Conservation (phyloP, 2,329 filamentous ascomycete genomes). For the Colletotrichum gloeosporioides region DNA sequence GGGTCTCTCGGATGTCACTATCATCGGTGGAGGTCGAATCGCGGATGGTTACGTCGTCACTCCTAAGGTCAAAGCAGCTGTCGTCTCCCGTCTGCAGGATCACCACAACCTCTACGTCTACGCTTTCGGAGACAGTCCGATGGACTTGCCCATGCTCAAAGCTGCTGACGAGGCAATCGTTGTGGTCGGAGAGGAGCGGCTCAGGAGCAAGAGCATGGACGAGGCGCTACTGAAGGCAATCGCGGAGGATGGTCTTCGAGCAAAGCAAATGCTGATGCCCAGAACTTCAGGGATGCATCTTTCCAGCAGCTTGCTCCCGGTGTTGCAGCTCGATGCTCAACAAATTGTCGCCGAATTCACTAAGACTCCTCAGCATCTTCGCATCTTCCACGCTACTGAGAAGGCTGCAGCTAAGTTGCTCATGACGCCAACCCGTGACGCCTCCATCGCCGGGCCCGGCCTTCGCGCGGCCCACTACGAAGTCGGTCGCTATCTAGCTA, state of each 20-base stretch:
- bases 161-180: neutral
- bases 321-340: constrained; percentile 35
- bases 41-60: neutral
- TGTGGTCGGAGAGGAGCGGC: neutral
- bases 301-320: constrained; percentile 45
- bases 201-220: neutral
- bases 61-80: neutral
- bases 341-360: constrained; percentile 25
- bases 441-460: constrained; percentile 47
- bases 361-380: neutral
- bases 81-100: neutral
- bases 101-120: neutral
- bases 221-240: constrained; percentile 31
- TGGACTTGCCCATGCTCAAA: neutral
- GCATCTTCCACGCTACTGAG: constrained; percentile 48
- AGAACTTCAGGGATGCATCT: constrained; percentile 42
- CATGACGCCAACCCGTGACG: constrained; percentile 58
- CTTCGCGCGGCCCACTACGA: constrained; percentile 54
- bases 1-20: neutral
- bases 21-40: neutral
- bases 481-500: constrained; percentile 60
- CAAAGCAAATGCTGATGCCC: constrained; percentile 54
- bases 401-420: constrained; percentile 54
- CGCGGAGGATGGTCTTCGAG: constrained; percentile 38
- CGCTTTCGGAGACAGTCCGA: neutral